These are phyloP conservation scores for Pichia sp. DNA, from an alignment of 1,139 yeast species.

Conservation along the genomic window DNA sequence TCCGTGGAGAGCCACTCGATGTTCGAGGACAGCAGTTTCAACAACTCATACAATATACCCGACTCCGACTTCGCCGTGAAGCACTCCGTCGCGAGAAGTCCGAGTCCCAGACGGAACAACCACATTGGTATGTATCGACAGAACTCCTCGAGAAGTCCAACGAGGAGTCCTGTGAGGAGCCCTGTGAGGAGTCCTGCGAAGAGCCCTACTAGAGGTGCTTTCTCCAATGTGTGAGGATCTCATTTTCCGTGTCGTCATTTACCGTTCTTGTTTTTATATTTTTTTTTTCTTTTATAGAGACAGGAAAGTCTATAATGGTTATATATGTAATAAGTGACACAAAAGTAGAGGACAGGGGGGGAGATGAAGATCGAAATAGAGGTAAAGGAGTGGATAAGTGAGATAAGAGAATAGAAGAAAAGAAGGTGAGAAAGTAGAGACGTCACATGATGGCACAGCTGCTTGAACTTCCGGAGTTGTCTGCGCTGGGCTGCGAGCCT, in stretches of 20 bases:
- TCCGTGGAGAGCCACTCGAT: conserved; percentile 16
- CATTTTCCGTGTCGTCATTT: too few relatives aligned
- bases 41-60: conserved; percentile 16
- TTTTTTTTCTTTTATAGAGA: not conserved
- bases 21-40: conserved; percentile 14
- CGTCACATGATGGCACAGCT: conserved; percentile 30
- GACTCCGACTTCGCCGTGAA: conserved; percentile 12
- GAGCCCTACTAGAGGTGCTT: conserved; percentile 2
- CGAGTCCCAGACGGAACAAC: conserved; percentile 12
- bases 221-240: not conserved
- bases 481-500: conserved; percentile 15
- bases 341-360: not conserved
- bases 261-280: not conserved
- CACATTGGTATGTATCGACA: conserved; percentile 5
- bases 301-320: not conserved
- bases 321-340: not conserved
- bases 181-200: conserved; percentile 1
- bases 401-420: conserved; percentile 1
- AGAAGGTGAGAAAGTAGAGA: not conserved
- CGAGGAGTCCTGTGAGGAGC: conserved; percentile 11
- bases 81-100: conserved; percentile 5
- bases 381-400: conserved; percentile 1
- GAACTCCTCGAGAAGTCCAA: conserved; percentile 16
- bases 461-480: conserved; percentile 6
- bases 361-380: not conserved